These are phyloP conservation scores for Ceriops zippeliana DNA, from an alignment of 345 rosid genomes.

Conservation along the genomic window DNA sequence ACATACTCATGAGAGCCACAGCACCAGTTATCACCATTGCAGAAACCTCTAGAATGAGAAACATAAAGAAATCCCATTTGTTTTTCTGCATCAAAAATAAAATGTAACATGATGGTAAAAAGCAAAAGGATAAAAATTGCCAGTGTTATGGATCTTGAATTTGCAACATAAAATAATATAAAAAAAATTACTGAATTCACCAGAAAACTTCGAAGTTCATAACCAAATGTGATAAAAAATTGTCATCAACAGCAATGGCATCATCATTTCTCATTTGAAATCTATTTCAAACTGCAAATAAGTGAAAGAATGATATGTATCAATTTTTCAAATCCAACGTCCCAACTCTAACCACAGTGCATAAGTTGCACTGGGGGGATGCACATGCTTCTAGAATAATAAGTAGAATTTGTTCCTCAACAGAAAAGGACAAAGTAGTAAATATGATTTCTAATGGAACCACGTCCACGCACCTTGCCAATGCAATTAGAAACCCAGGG, in stretches of 20 bases:
- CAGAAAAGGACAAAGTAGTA: neutral
- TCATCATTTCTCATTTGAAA: too few species aligned
- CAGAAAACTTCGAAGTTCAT: too few species aligned
- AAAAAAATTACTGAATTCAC: too few species aligned
- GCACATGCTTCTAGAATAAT: neutral
- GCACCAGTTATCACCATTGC: conserved; percentile 92
- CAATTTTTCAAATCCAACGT: too few species aligned
- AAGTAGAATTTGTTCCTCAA: neutral
- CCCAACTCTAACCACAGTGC: too few species aligned
- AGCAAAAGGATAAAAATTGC: neutral
- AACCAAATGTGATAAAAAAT: too few species aligned
- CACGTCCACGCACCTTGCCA: conserved; percentile 65
- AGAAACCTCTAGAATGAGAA: conserved; percentile 79
- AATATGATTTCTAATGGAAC: neutral
- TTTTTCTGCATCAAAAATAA: conserved; percentile 67
- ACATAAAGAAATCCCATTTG: conserved; percentile 86
- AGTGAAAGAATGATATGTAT: too few species aligned
- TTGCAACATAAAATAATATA: too few species aligned
- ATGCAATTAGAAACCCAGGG: conserved; percentile 99
- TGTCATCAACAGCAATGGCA: too few species aligned
- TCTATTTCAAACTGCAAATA: too few species aligned
- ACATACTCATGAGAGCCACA: conserved; percentile 77
- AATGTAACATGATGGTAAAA: neutral
- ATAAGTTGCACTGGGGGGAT: too few species aligned
- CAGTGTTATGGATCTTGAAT: too few species aligned